Evolutionary conservation across 2,329 filamentous ascomycete genomes (phyloP), one percentile per base, ranked within the genome.

Genomic region (Leptosphaerulina australis): DNA sequence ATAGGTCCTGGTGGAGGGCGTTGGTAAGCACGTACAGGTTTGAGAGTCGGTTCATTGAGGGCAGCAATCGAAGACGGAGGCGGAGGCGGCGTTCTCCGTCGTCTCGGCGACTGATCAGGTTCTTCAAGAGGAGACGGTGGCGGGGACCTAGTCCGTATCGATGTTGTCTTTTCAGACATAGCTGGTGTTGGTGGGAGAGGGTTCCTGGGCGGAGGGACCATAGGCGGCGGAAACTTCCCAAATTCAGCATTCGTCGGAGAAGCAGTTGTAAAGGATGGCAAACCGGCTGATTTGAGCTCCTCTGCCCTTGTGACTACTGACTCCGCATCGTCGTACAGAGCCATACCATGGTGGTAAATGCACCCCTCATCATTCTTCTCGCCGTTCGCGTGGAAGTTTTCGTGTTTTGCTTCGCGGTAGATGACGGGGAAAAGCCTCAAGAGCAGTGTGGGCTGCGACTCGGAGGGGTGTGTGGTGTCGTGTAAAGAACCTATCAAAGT

Each of bases 341-440:
- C 76, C 24, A 77, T 62, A 6, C 80, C 81, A 20, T 72, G 67
- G 29, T 79, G 75, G 57, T 80, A 82, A n/a, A 79, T 67, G 59
- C 76, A 79, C 8, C 74, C 75, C 39, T 75, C 72, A 48, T 80
- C 78, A 30, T 70, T 67, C 39, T 59, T 62, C 34, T 79, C 78
- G 26, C 74, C 72, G 3, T 75, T 72, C 6, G 59, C 45, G 17
- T 67, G 64, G 62, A 80, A 77, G 44, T 63, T 65, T 39, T 71
- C 69, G 48, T 81, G 79, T 11, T 77, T 77, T 11, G 76, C 70
- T 61, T 83, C 80, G n/a, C 80, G 76, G 36, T 73, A 71, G 31
- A 83, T 78, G 38, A 78, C 76, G 2, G 81, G 81, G 66, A 82
- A 79, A 3, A 80, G 71, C 18, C 79, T 74, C 8, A 83, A 67